phyloP scores from a whole-genome alignment of 2,329 filamentous ascomycete species.

The Huntiella bhutanensis region DNA sequence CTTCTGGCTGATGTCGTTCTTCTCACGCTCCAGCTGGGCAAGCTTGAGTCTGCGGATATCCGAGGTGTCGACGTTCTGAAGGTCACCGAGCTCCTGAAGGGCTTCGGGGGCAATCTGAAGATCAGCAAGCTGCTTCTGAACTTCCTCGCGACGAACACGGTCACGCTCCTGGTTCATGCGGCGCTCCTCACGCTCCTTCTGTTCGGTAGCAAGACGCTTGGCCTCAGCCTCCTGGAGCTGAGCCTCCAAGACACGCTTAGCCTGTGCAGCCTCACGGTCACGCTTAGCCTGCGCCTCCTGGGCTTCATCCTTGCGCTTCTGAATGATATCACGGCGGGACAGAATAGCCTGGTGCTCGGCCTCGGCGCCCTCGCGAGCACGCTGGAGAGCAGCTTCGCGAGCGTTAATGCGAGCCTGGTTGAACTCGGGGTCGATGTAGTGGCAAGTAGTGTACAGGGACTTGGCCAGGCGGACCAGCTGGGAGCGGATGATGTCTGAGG shows the following conservation, averaged over 20 bases:
- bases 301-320: slow-evolving; percentile 94
- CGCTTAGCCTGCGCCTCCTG: slow-evolving; percentile 71
- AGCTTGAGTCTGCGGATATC: slow-evolving; percentile 88
- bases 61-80: slow-evolving; percentile 75
- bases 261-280: slow-evolving; percentile 80
- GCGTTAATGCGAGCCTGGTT: slow-evolving; percentile 64
- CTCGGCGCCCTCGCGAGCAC: slow-evolving; percentile 74
- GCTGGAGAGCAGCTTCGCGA: slow-evolving; percentile 60
- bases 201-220: slow-evolving; percentile 76
- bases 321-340: slow-evolving; percentile 72
- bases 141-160: slow-evolving; percentile 76
- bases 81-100: slow-evolving; percentile 53
- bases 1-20: slow-evolving; percentile 85
- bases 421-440: slow-evolving; percentile 84
- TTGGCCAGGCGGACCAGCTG: slow-evolving; percentile 84
- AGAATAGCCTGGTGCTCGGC: slow-evolving; percentile 77
- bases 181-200: slow-evolving; percentile 73
- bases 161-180: slow-evolving; percentile 74
- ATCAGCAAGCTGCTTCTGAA: slow-evolving; percentile 81
- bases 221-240: slow-evolving; percentile 80
- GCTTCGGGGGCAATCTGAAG: slow-evolving; percentile 74
- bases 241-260: slow-evolving; percentile 71
- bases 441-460: slow-evolving; percentile 79
- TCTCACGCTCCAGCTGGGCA: slow-evolving; percentile 89
- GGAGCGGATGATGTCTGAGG: slow-evolving; percentile 89